Conservation (phyloP, 1,284 basidiomycete species). For the Pseudozyma tsukubaensis region DNA sequence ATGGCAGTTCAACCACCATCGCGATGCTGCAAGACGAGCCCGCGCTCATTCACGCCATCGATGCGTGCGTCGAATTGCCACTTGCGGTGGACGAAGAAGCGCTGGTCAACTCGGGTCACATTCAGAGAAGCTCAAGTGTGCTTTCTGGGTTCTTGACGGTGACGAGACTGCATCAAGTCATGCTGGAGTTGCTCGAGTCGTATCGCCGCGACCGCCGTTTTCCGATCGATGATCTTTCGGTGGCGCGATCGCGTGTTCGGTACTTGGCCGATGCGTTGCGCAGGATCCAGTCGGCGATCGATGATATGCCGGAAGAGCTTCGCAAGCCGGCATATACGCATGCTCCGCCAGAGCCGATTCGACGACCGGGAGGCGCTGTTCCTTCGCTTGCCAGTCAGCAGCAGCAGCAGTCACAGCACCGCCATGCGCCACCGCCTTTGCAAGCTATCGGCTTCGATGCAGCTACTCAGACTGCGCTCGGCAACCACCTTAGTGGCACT, state of each 20-base stretch:
- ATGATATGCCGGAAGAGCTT: slow-evolving; percentile 51
- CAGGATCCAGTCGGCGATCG: slow-evolving; percentile 24
- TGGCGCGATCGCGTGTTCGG: slow-evolving; percentile 23
- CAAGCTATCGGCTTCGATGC: slow-evolving; percentile 45
- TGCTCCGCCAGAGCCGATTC: slow-evolving; percentile 25
- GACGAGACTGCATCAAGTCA: slow-evolving; percentile 47
- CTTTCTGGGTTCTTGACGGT: slow-evolving; percentile 50
- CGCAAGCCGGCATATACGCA: slow-evolving; percentile 33
- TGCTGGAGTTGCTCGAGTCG: slow-evolving; percentile 50
- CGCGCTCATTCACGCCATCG: slow-evolving; percentile 45
- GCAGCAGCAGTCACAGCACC: slow-evolving; percentile 14
- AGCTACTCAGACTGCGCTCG: slow-evolving; percentile 29
- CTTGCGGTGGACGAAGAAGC: slow-evolving; percentile 52
- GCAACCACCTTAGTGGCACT: slow-evolving; percentile 25
- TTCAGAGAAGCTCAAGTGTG: slow-evolving; percentile 34
- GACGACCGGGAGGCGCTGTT: slow-evolving; percentile 20
- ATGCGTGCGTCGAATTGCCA: slow-evolving; percentile 50
- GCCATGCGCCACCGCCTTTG: slow-evolving; percentile 21
- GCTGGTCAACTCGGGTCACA: slow-evolving; percentile 20
- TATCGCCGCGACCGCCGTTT: slow-evolving; percentile 43
- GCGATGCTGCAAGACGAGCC: slow-evolving; percentile 54
- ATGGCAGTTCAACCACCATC: slow-evolving; percentile 55
- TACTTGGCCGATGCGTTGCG: slow-evolving; percentile 36
- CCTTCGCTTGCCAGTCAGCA: slow-evolving; percentile 26
- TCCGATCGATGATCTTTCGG: slow-evolving; percentile 35